These are phyloP conservation scores for Trichoderma asperelloides DNA, from an alignment of 495 filamentous ascomycete species.

Conservation along the genomic window DNA sequence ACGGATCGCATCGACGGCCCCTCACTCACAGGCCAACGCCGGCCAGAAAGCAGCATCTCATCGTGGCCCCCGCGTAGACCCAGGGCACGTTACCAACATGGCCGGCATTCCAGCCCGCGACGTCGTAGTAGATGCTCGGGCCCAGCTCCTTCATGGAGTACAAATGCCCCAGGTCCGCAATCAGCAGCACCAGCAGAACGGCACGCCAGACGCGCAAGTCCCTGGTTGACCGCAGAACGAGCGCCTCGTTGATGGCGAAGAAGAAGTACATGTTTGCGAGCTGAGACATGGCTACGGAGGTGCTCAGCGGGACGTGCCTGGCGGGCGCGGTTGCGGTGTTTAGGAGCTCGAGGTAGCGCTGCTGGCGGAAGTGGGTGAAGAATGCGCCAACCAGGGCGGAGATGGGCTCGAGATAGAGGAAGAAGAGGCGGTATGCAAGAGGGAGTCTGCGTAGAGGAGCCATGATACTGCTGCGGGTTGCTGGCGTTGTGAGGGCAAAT, in stretches of 20 bases:
- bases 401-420: conserved; percentile 52
- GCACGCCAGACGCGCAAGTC: conserved; percentile 56
- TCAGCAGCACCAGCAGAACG: conserved; percentile 49
- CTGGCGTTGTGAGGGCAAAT: neutral
- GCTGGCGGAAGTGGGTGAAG: conserved; percentile 47
- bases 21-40: conserved; percentile 37
- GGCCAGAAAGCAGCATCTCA: conserved; percentile 46
- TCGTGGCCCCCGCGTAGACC: conserved; percentile 49
- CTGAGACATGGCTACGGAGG: conserved; percentile 50
- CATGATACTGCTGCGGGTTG: neutral
- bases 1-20: neutral
- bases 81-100: conserved; percentile 57
- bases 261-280: conserved; percentile 57
- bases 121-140: conserved; percentile 44
- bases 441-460: conserved; percentile 20
- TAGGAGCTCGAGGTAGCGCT: conserved; percentile 52
- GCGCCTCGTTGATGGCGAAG: conserved; percentile 60
- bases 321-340: conserved; percentile 33
- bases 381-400: conserved; percentile 57
- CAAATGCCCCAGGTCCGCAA: conserved; percentile 63
- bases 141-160: conserved; percentile 46
- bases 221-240: conserved; percentile 53
- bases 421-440: conserved; percentile 38
- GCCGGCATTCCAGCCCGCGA: conserved; percentile 52
- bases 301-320: conserved; percentile 28